A percentile compares a stretch with the other conserved stretches of the same genome.
phyloP scores from a whole-genome alignment of 2,329 filamentous ascomycete genomes.

The Neofusicoccum parvum region DNA sequence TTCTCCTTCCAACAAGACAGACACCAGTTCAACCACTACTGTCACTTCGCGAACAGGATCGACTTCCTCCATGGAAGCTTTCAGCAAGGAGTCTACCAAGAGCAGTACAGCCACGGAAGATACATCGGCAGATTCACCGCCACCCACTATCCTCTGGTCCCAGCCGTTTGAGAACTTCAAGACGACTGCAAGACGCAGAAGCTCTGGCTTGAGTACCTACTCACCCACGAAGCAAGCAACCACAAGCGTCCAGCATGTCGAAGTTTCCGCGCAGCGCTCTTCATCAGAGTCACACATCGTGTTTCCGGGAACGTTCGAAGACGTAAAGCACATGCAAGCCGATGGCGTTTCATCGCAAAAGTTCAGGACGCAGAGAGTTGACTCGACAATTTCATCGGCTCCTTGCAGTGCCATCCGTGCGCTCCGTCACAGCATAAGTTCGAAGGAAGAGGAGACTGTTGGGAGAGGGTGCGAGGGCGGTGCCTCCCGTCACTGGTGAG shows the following conservation, averaged over 20 bases:
- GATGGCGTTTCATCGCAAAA: not conserved
- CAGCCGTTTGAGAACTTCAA: not conserved
- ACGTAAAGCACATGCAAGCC: not conserved
- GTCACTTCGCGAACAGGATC: not conserved
- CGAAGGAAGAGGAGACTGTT: not conserved
- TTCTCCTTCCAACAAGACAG: not conserved
- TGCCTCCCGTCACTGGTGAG: not conserved
- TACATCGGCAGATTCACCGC: not conserved
- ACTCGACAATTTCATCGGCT: not conserved
- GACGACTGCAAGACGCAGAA: not conserved
- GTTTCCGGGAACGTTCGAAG: not conserved
- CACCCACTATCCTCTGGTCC: slow-evolving; percentile 4
- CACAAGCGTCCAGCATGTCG: slow-evolving; percentile 14
- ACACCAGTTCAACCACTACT: not conserved
- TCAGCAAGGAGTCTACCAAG: not conserved
- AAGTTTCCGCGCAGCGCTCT: not conserved
- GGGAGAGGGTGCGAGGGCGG: not conserved
- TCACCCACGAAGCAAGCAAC: slow-evolving; percentile 14
- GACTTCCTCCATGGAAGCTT: slow-evolving; percentile 7
- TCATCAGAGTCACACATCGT: not conserved
- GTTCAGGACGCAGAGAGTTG: not conserved
- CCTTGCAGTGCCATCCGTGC: not conserved
- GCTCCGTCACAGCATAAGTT: not conserved
- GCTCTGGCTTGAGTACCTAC: slow-evolving; percentile 8
- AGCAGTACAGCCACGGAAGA: not conserved